Evolutionary conservation across 2,329 filamentous ascomycete species (phyloP).

Genomic region (Curvularia lunata): DNA sequence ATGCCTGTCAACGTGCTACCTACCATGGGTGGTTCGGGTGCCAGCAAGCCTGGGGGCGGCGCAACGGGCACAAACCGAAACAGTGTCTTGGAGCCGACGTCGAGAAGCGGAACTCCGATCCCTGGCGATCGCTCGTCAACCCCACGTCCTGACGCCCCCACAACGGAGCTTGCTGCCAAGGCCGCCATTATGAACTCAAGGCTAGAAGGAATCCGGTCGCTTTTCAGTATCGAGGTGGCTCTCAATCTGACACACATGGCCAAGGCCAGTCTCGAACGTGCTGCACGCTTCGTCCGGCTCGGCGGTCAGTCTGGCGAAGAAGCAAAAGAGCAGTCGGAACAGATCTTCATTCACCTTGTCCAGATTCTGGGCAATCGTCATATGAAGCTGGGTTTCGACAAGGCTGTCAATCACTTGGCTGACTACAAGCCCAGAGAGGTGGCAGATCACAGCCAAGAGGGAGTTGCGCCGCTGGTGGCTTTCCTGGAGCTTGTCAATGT

Average conservation of each 20-base stretch:
- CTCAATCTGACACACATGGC: slow-evolving; percentile 86
- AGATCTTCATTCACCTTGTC: slow-evolving; percentile 84
- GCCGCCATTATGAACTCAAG: slow-evolving; percentile 96
- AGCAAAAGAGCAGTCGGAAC: slow-evolving; percentile 84
- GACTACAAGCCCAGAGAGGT: slow-evolving; percentile 89
- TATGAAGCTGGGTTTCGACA: slow-evolving; percentile 91
- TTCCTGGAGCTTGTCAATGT: slow-evolving; percentile 98
- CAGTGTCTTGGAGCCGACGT: slow-evolving; percentile 38
- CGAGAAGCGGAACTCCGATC: slow-evolving; percentile 48
- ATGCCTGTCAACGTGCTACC: slow-evolving; percentile 94
- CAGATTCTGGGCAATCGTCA: slow-evolving; percentile 85
- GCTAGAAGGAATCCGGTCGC: slow-evolving; percentile 89
- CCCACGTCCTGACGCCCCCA: slow-evolving; percentile 69
- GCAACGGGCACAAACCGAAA: slow-evolving; percentile 34
- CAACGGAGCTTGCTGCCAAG: slow-evolving; percentile 91
- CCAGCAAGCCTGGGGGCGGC: slow-evolving; percentile 47
- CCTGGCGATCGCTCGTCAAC: slow-evolving; percentile 46
- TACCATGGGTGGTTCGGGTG: slow-evolving; percentile 57
- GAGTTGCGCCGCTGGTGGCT: slow-evolving; percentile 88
- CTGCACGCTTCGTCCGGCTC: slow-evolving; percentile 79
- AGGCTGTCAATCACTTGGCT: slow-evolving; percentile 87
- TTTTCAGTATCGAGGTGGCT: slow-evolving; percentile 96
- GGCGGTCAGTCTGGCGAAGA: slow-evolving; percentile 81
- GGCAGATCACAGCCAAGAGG: slow-evolving; percentile 70
- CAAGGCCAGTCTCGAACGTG: slow-evolving; percentile 84